These are phyloP conservation scores for Porcisia deanei DNA, from an alignment of 208 protist genomes.

Conservation along the genomic window DNA sequence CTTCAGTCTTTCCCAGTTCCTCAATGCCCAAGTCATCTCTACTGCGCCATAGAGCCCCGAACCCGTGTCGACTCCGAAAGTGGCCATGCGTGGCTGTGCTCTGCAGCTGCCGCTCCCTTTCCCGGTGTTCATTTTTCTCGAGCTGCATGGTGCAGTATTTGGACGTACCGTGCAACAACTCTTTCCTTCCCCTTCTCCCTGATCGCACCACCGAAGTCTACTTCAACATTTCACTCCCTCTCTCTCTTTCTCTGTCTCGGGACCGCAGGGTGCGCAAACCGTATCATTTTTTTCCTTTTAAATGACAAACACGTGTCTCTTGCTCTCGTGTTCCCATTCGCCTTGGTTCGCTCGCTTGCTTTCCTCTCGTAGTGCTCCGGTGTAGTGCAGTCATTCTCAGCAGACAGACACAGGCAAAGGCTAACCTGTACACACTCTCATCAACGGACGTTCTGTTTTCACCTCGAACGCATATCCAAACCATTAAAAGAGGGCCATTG, in stretches of 20 bases:
- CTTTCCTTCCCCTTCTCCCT: neutral
- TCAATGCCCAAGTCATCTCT: too few species aligned
- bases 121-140: neutral
- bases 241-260: neutral
- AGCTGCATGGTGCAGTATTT: neutral
- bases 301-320: too few species aligned
- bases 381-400: neutral
- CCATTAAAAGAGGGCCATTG: neutral
- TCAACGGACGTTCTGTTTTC: neutral
- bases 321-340: neutral
- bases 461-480: neutral
- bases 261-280: too few species aligned
- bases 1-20: neutral
- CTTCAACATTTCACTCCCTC: neutral
- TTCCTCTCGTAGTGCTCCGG: neutral
- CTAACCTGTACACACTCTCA: neutral
- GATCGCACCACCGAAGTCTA: neutral
- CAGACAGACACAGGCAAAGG: neutral
- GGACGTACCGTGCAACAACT: neutral
- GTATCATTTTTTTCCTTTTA: too few species aligned
- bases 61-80: neutral
- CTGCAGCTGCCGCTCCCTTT: neutral
- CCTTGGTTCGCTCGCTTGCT: neutral
- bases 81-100: neutral
- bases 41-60: neutral